Evolutionary conservation across 2,329 filamentous ascomycete species (phyloP), one percentile per base, ranked within the genome.

Genomic region (Diaporthe longicolla): DNA sequence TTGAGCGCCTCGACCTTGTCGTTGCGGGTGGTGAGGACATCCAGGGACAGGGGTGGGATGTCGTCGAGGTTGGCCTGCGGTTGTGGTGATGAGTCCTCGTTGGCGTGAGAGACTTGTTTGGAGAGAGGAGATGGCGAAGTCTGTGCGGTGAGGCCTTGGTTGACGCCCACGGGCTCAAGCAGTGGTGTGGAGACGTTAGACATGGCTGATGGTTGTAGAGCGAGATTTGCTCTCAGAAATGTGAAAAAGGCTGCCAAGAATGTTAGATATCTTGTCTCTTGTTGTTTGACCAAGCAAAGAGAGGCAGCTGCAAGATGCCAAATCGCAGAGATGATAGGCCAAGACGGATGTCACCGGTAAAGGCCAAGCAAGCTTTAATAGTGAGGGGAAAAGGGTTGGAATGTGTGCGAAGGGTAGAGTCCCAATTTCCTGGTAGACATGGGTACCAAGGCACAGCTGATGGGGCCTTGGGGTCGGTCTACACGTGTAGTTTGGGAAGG

Each of bases 201-300:
- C 76, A 93, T 83, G 73, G 90, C 85, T 76, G 87, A 91, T 59
- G 86, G 85, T 69, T 87, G 88, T 73, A 96, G 91, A 78, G 92
- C 92, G 72, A 97, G 89, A 80, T 97, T 97, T 76, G 93, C 93
- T 78, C 93, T 91, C 21, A 97, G 88, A 78, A 94, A 96, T 72
- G 91, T 93, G 83, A 97, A 93, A 86, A 97, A 97, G 35, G 94
- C 94, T 97, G 82, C 75, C 59, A 35, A 63, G 50, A 68, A 35
- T n/a, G 77, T 78, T 73, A 78, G 76, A 73, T 54, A 13, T 29
- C n/a, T 37, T 19, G n/a, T 24, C 9, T 11, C 7, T 3, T 21
- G n/a, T 9, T 66, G 5, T 6, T 21, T 19, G 32, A 5, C 29
- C 29, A 17, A 66, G 50, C 19, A 50, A 2, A 65, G 59, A 17